A percentile compares a stretch with the other conserved stretches of the same genome.
These are phyloP conservation scores for Fusarium devonianum DNA, from an alignment of 2,329 filamentous ascomycete genomes.

Conservation along the genomic window DNA sequence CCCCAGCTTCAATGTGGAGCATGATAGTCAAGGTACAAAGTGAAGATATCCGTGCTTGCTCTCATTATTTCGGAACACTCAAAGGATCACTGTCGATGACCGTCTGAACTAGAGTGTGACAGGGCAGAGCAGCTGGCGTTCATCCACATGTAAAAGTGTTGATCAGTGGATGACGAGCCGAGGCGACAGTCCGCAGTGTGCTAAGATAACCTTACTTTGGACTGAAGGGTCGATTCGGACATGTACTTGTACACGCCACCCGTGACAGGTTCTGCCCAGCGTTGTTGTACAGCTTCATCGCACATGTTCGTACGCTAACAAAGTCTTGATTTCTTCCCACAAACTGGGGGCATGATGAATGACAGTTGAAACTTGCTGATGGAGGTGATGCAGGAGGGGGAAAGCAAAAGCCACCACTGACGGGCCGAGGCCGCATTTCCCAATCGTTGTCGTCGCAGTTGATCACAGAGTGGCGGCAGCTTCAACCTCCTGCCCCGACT, in stretches of 20 bases:
- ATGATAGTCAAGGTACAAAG: constrained; percentile 1
- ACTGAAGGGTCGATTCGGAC: constrained; percentile 5
- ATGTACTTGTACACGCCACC: constrained; percentile 13
- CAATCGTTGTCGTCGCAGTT: not conserved
- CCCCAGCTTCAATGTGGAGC: constrained; percentile 23
- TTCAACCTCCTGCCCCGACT: not conserved
- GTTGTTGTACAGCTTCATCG: constrained; percentile 11
- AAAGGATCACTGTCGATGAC: constrained; percentile 5
- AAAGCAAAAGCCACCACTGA: constrained; percentile 4
- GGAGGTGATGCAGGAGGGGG: not conserved
- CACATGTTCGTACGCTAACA: constrained; percentile 13
- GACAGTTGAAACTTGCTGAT: constrained; percentile 1
- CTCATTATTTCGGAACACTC: constrained; percentile 1
- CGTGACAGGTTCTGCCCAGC: constrained; percentile 1
- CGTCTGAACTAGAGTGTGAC: constrained; percentile 7
- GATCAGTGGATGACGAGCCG: constrained; percentile 12
- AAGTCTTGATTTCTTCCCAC: not conserved
- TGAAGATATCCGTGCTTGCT: constrained; percentile 1
- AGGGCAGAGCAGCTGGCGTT: constrained; percentile 7
- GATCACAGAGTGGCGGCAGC: not conserved
- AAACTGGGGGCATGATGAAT: constrained; percentile 21
- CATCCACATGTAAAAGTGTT: constrained; percentile 25
- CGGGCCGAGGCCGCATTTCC: not conserved
- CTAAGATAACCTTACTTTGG: constrained; percentile 35
- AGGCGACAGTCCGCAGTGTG: constrained; percentile 21